phyloP scores from a whole-genome alignment of 176 grass and related monocot species.

The Alloteropsis semialata region DNA sequence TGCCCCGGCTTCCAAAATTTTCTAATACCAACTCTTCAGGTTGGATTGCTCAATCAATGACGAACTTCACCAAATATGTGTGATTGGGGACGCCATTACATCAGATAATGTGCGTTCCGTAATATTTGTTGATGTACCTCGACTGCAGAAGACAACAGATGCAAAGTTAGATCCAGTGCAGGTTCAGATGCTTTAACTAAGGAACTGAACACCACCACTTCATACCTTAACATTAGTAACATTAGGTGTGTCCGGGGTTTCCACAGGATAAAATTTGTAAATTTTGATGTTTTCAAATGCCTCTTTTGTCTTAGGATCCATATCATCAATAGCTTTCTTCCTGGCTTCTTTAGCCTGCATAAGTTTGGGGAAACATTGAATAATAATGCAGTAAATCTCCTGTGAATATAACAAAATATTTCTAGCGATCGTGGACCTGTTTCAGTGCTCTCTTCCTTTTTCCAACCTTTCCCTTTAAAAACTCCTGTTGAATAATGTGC shows the following conservation, averaged over 20 bases:
- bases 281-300: conserved; percentile 69
- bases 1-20: conserved; percentile 14
- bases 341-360: conserved; percentile 65
- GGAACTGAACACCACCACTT: not conserved
- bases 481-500: conserved; percentile 45
- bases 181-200: not conserved
- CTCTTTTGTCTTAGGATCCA: conserved; percentile 56
- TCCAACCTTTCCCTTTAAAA: conserved; percentile 67
- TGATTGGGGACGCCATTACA: conserved; percentile 30
- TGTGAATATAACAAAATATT: not conserved
- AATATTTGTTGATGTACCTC: conserved; percentile 68
- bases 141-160: conserved; percentile 34
- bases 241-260: conserved; percentile 57
- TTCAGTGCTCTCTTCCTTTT: conserved; percentile 50
- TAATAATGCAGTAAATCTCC: not conserved
- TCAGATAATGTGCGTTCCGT: conserved; percentile 52
- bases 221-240: conserved; percentile 40
- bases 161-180: not conserved
- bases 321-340: conserved; percentile 73
- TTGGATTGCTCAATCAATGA: conserved; percentile 15
- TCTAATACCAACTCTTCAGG: not conserved
- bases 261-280: conserved; percentile 79
- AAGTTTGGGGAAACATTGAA: conserved; percentile 2
- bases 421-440: conserved; percentile 39
- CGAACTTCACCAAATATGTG: not conserved